Evolutionary conservation across 768 basidiomycete genomes (phyloP).

Genomic region (Russula compacta): DNA sequence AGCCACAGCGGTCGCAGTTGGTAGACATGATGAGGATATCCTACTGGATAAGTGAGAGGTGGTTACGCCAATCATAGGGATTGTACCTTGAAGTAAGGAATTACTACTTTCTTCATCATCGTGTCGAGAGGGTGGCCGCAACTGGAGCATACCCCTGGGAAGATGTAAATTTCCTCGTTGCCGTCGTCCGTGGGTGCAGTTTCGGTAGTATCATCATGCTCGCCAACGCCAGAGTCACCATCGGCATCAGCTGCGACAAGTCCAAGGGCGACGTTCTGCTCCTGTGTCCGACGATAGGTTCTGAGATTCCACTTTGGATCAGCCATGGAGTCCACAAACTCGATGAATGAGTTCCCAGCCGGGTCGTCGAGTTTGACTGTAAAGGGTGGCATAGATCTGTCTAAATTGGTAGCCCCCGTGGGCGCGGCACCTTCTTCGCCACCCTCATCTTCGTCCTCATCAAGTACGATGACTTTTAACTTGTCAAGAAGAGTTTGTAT

Average conservation of each 20-base stretch:
- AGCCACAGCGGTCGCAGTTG: conserved; percentile 91
- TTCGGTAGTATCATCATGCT: conserved; percentile 17
- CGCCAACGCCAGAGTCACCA: conserved; percentile 29
- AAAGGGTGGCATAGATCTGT: conserved; percentile 57
- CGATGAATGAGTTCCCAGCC: conserved; percentile 92
- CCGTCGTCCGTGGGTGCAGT: conserved; percentile 26
- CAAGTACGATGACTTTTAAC: conserved; percentile 54
- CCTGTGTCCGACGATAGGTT: conserved; percentile 65
- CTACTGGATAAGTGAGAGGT: conserved; percentile 32
- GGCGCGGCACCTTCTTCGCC: conserved; percentile 33
- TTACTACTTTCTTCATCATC: conserved; percentile 90
- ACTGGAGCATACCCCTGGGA: conserved; percentile 81
- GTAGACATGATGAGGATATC: conserved; percentile 98
- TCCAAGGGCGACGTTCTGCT: conserved; percentile 78
- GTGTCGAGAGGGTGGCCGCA: conserved; percentile 81
- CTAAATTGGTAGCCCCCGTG: conserved; percentile 30
- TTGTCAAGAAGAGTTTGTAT: conserved; percentile 69
- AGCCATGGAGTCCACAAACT: conserved; percentile 75
- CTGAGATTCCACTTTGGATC: conserved; percentile 92
- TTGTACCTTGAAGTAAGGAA: conserved; percentile 89
- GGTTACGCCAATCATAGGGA: background rate
- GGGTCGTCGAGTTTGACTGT: conserved; percentile 88
- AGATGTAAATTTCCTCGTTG: conserved; percentile 83
- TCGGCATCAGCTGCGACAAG: conserved; percentile 42
- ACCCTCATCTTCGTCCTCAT: conserved; percentile 38